Base-by-base conservation (phyloP, 1,139 yeast species). In the Diutina rugosa region DNA sequence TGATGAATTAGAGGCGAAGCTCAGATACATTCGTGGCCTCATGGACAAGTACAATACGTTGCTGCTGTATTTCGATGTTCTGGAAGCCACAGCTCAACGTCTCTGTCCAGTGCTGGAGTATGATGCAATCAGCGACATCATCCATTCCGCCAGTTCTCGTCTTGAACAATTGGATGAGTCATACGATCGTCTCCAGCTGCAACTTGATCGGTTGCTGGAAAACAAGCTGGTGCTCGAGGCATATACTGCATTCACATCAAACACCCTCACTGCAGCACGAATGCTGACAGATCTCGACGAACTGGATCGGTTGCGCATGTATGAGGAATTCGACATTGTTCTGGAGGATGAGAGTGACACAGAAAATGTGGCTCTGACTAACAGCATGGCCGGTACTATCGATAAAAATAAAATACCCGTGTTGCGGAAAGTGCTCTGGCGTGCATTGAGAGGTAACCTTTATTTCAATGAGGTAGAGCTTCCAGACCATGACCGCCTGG, bases 401-500 rank as follows among this genome's bases (percentile, higher is more conserved):
- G 72, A 74, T 57, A 61, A 79, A 64, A 67, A 73, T 64, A 66
- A 77, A 71, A 63, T 73, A 58, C 69, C 82, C 59, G 64, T 76
- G 64, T 69, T 81, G 58, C 69, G 82, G 58, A 77, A 76, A 56
- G 79, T 81, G 49, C 68, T 81, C 55, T 80, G 84, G 84, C 72
- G 85, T 65, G 70, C 82, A 45, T 65, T 77, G 60, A 64, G 84
- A 62, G 85, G 85, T 56, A 80, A 81, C 63, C 69, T 80, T 57
- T 78, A 69, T 62, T 74, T 80, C 60, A 76, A 78, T 59, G 79
- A 79, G 49, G 66, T 72, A 12, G 80, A 78, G n/a, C 75, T 80
- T 51, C 64, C 65, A 14, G 69, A 67, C 29, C 74, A 81, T n/a
- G 76, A 73, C 57, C 88, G 88, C 67, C 85, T 82, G 63, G 88